Percentiles rank a stretch among this genome's conserved stretches.
These are phyloP conservation scores for Staphylotrichum longicolle DNA, from an alignment of 495 filamentous ascomycete species.

Conservation along the genomic window DNA sequence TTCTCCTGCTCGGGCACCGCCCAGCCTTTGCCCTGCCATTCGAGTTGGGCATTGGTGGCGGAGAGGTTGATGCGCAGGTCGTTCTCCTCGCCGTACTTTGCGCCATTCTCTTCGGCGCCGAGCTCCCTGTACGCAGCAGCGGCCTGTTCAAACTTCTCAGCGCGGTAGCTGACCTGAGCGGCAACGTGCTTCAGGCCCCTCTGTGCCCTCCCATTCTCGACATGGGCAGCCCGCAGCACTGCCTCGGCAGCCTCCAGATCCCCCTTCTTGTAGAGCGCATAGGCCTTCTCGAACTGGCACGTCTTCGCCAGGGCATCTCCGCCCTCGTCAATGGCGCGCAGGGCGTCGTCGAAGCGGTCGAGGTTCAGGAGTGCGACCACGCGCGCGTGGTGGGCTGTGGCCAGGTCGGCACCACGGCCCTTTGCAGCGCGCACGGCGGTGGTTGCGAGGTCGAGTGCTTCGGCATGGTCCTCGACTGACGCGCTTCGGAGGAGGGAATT, in stretches of 20 bases:
- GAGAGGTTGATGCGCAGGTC: conserved; percentile 83
- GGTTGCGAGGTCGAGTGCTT: conserved; percentile 47
- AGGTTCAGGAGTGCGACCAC: conserved; percentile 86
- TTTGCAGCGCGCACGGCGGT: conserved; percentile 70
- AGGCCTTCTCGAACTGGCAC: conserved; percentile 78
- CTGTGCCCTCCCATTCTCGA: conserved; percentile 10
- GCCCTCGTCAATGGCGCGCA: conserved; percentile 70
- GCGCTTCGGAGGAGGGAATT: conserved; percentile 49
- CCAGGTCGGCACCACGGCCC: conserved; percentile 52
- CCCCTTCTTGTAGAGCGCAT: conserved; percentile 87
- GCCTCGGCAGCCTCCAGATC: conserved; percentile 68
- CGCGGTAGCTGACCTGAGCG: conserved; percentile 84
- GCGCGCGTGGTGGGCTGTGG: conserved; percentile 66
- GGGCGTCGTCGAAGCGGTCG: conserved; percentile 88
- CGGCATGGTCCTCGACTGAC: conserved; percentile 48
- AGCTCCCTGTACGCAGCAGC: conserved; percentile 68
- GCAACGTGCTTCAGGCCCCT: conserved; percentile 74
- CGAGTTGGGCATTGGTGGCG: conserved; percentile 79
- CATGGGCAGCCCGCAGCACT: conserved; percentile 48
- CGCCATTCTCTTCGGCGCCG: conserved; percentile 42
- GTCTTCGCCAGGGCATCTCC: conserved; percentile 63
- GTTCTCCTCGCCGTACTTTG: conserved; percentile 66
- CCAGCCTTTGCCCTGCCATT: conserved; percentile 65
- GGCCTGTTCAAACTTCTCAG: conserved; percentile 74
- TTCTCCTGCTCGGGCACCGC: conserved; percentile 39